These are phyloP conservation scores for Diaporthe destruens DNA, from an alignment of 2,329 filamentous ascomycete genomes.

Conservation along the genomic window DNA sequence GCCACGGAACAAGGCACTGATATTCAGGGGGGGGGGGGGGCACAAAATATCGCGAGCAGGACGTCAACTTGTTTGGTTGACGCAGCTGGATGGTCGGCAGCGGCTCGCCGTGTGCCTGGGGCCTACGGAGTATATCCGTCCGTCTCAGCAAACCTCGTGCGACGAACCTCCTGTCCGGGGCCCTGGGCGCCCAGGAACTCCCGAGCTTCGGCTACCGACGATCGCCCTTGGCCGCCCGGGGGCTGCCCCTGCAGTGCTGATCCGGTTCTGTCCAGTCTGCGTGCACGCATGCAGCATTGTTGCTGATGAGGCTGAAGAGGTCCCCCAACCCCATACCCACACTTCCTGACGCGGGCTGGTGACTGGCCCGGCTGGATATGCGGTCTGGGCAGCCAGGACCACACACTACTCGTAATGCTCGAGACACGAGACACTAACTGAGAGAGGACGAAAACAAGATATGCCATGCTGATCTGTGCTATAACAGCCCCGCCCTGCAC, in stretches of 20 bases:
- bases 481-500: neutral
- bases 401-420: neutral
- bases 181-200: constrained; percentile 24
- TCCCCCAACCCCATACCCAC: neutral
- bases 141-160: constrained; percentile 17
- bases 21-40: constrained; percentile 4
- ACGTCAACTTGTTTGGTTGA: neutral
- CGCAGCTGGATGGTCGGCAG: neutral
- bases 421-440: no score
- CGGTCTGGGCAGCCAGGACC: neutral
- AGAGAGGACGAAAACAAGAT: constrained; percentile 17
- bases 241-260: neutral
- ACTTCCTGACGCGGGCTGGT: constrained; percentile 20
- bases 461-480: constrained; percentile 22
- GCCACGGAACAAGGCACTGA: constrained; percentile 25
- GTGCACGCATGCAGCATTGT: neutral
- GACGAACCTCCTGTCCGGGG: constrained; percentile 30
- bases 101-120: neutral
- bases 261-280: neutral
- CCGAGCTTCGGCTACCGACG: constrained; percentile 27
- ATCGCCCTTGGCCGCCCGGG: constrained; percentile 27
- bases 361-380: neutral
- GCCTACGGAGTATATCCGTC: constrained; percentile 14
- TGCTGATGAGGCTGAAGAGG: constrained; percentile 22
- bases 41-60: neutral